Conservation (phyloP, 23 red algal genomes). For the Agarophyton chilense region DNA sequence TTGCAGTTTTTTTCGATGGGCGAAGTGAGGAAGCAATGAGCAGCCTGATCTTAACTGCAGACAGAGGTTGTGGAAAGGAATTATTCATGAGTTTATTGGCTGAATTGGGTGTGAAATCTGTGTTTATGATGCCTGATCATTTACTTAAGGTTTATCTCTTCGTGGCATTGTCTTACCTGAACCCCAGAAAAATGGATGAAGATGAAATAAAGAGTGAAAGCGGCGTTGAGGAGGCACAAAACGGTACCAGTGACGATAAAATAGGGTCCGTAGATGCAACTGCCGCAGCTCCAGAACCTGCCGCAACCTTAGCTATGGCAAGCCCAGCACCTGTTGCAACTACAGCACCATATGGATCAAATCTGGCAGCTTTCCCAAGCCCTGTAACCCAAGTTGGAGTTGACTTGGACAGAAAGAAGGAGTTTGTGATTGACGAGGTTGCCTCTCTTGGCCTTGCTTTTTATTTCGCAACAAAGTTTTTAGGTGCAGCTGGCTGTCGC, state of each 20-base stretch:
- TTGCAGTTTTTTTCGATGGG: neutral
- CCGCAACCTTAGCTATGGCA: neutral
- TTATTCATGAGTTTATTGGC: conserved; percentile 10
- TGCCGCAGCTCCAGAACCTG: neutral
- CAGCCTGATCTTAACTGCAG: conserved; percentile 13
- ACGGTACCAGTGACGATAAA: neutral
- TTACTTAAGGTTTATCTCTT: conserved; percentile 27
- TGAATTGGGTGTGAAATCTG: conserved; percentile 11
- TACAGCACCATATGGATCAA: no score
- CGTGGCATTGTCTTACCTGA: neutral
- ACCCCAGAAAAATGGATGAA: neutral
- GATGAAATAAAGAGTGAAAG: conserved; percentile 5
- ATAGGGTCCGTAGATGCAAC: neutral
- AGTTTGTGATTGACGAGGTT: neutral
- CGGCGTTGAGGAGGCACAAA: neutral
- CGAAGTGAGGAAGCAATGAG: conserved; percentile 16
- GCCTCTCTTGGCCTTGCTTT: neutral
- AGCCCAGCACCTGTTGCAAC: no score
- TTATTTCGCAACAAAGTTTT: neutral
- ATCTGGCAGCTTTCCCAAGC: no score
- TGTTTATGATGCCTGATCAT: conserved; percentile 50
- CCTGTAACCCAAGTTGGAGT: no score
- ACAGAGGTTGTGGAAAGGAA: conserved; percentile 27
- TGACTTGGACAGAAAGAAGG: neutral
- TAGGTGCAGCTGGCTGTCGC: neutral